phyloP scores from a whole-genome alignment of 805 yeast genomes.

The Hemisphaericaspora nanyangensis region DNA sequence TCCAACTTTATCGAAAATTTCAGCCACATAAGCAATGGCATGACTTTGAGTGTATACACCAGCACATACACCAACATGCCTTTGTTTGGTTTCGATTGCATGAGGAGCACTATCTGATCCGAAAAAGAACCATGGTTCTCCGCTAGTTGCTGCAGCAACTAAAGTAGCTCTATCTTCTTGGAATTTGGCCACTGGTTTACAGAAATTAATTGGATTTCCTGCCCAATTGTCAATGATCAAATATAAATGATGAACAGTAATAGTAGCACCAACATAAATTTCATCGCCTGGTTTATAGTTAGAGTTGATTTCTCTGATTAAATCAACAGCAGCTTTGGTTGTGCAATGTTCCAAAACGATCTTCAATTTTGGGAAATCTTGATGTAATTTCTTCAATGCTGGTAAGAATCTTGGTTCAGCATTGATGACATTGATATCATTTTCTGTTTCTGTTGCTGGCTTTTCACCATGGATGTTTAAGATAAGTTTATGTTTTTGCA shows the following conservation, averaged over 20 bases:
- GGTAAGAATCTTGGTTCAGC: slow-evolving; percentile 95
- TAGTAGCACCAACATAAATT: slow-evolving; percentile 79
- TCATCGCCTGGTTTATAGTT: slow-evolving; percentile 22
- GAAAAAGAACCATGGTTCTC: slow-evolving; percentile 88
- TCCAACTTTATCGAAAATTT: slow-evolving; percentile 67
- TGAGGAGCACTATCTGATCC: slow-evolving; percentile 99
- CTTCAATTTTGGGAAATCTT: slow-evolving; percentile 79
- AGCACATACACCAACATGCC: slow-evolving; percentile 87
- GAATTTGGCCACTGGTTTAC: slow-evolving; percentile 96
- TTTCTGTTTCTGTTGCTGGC: slow-evolving; percentile 54
- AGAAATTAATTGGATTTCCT: slow-evolving; percentile 89
- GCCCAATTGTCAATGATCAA: slow-evolving; percentile 95
- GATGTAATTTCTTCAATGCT: slow-evolving; percentile 72
- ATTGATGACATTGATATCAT: slow-evolving; percentile 81
- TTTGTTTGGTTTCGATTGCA: slow-evolving; percentile 73
- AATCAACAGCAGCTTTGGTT: slow-evolving; percentile 79
- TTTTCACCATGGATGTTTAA: slow-evolving; percentile 95
- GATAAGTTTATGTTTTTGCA: slow-evolving; percentile 75
- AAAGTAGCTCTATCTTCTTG: slow-evolving; percentile 81
- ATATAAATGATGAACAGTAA: slow-evolving; percentile 92
- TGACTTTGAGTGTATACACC: slow-evolving; percentile 92
- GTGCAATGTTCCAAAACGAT: slow-evolving; percentile 95
- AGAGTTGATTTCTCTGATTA: slow-evolving; percentile 57
- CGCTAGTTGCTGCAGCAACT: slow-evolving; percentile 84
- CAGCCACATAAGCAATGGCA: slow-evolving; percentile 80